Percentiles rank a stretch among this genome's conserved stretches.
Conservation (phyloP, 306 rosid genomes). For the Sicyos baderoa region DNA sequence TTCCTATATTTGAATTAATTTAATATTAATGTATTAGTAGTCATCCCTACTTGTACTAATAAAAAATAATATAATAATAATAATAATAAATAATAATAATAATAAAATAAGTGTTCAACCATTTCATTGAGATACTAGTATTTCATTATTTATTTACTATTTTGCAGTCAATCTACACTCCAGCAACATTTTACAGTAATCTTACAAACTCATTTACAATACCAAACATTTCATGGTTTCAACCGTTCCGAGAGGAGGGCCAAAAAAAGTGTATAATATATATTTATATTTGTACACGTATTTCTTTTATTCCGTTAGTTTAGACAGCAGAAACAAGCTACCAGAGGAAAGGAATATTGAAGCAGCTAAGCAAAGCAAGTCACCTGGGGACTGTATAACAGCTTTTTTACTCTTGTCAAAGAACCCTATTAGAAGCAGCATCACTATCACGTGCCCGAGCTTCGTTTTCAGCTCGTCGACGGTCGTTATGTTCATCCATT, state of each 20-base stretch:
- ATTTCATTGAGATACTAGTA: too few species aligned
- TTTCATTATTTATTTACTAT: too few species aligned
- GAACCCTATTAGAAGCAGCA: slow-evolving; percentile 86
- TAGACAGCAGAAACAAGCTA: slow-evolving; percentile 65
- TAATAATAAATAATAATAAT: too few species aligned
- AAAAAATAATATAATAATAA: too few species aligned
- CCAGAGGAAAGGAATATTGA: slow-evolving; percentile 72
- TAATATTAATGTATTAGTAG: too few species aligned
- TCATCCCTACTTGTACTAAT: too few species aligned
- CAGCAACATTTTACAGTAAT: background rate
- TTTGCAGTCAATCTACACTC: background rate
- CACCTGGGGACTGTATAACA: slow-evolving; percentile 52
- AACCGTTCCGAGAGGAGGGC: too few species aligned
- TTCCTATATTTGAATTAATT: too few species aligned
- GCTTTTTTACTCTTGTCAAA: slow-evolving; percentile 80
- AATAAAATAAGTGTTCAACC: too few species aligned
- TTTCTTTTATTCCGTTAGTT: slow-evolving; percentile 37
- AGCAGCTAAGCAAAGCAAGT: slow-evolving; percentile 82
- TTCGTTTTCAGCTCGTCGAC: slow-evolving; percentile 86
- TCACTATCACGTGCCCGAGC: slow-evolving; percentile 89
- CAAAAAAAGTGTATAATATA: background rate
- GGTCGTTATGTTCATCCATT: slow-evolving; percentile 62
- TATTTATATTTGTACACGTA: background rate
- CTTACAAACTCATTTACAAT: background rate
- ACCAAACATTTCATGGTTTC: background rate